A percentile compares a stretch with the other conserved stretches of the same genome.
phyloP scores from a whole-genome alignment of 495 filamentous ascomycete species.

The Trichoderma asperelloides region DNA sequence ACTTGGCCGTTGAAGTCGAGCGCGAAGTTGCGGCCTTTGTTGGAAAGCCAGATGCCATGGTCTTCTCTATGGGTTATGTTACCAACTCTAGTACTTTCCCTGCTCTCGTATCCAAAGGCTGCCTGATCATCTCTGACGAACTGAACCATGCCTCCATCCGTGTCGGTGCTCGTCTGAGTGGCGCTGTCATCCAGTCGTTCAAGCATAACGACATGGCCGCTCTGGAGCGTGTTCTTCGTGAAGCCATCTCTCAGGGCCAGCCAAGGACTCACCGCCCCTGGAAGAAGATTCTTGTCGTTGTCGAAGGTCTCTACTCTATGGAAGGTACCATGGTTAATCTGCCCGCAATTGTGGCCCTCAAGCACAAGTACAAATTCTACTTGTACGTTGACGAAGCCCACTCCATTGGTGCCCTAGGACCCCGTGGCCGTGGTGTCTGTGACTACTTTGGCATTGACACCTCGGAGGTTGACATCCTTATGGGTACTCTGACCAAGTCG shows the following conservation, averaged over 20 bases:
- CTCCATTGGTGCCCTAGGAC: slow-evolving; percentile 88
- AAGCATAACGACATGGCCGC: slow-evolving; percentile 94
- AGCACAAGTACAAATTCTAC: slow-evolving; percentile 92
- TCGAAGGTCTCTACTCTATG: slow-evolving; percentile 98
- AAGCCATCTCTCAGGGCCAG: slow-evolving; percentile 90
- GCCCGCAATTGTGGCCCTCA: slow-evolving; percentile 73
- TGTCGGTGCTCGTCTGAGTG: slow-evolving; percentile 85
- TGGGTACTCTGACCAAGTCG: slow-evolving; percentile 97
- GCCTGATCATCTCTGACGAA: slow-evolving; percentile 90
- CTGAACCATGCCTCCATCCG: slow-evolving; percentile 97
- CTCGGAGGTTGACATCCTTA: slow-evolving; percentile 83
- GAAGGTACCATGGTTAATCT: slow-evolving; percentile 97
- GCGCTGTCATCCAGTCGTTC: slow-evolving; percentile 89
- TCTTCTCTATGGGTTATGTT: slow-evolving; percentile 97
- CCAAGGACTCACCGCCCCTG: slow-evolving; percentile 94
- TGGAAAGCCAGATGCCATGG: slow-evolving; percentile 87
- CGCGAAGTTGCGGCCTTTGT: slow-evolving; percentile 82
- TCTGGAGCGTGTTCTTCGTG: slow-evolving; percentile 73
- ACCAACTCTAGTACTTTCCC: slow-evolving; percentile 91
- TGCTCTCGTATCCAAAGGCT: slow-evolving; percentile 81
- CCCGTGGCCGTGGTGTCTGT: slow-evolving; percentile 82
- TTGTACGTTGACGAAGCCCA: slow-evolving; percentile 96
- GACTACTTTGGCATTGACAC: slow-evolving; percentile 93
- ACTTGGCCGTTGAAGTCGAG: slow-evolving; percentile 82
- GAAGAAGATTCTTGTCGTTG: slow-evolving; percentile 96